Conservation (phyloP, 192 early-diverging fungal species). For the Rhizophagus clarus region DNA sequence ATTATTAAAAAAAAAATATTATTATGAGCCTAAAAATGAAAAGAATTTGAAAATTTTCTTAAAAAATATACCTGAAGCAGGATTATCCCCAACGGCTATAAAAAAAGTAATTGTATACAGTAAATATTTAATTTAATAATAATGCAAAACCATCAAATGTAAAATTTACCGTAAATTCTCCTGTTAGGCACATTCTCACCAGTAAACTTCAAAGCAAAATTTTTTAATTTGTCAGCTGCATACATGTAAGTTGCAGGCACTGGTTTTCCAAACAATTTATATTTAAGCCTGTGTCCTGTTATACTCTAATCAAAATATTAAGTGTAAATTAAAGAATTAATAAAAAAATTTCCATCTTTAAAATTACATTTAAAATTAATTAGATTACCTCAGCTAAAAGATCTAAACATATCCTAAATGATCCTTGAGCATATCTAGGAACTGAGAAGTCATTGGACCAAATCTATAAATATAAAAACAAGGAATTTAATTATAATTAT, state of each 20-base stretch:
- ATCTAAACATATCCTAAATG: slow-evolving; percentile 73
- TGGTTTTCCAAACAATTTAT: slow-evolving; percentile 84
- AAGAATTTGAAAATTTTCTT: too few relatives aligned
- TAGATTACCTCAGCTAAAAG: slow-evolving; percentile 57
- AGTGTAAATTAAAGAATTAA: slow-evolving; percentile 32
- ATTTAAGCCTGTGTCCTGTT: slow-evolving; percentile 57
- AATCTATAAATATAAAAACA: slow-evolving; percentile 50
- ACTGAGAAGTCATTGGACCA: slow-evolving; percentile 86
- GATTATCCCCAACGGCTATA: slow-evolving; percentile 64
- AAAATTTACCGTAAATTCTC: slow-evolving; percentile 41
- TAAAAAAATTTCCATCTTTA: neutral
- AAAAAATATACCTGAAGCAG: slow-evolving; percentile 34
- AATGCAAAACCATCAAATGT: neutral
- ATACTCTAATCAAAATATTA: slow-evolving; percentile 27
- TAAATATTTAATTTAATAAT: neutral
- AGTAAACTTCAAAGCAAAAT: slow-evolving; percentile 30
- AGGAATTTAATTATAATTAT: neutral
- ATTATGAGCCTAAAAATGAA: neutral
- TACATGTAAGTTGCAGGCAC: slow-evolving; percentile 72
- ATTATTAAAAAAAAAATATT: slow-evolving; percentile 63
- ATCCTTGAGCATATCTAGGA: slow-evolving; percentile 81
- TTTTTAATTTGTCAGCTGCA: slow-evolving; percentile 57
- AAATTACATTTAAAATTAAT: neutral
- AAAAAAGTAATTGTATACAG: neutral
- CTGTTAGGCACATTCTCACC: slow-evolving; percentile 18